phyloP scores from a whole-genome alignment of 345 rosid species.

The Citrus mangshanensis region DNA sequence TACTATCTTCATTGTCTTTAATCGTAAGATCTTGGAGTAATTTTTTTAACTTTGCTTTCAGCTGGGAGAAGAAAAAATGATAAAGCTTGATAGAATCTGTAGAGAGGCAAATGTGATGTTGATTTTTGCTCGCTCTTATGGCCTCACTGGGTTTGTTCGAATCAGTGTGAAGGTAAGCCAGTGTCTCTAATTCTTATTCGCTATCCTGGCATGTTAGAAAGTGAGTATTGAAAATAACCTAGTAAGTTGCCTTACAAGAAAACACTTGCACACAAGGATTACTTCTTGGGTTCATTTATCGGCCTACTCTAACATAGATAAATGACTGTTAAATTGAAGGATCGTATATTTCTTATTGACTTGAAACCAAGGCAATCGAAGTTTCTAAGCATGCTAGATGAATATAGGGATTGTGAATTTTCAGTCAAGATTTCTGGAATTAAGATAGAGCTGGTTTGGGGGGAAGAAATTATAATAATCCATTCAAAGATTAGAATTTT shows the following conservation, averaged over 20 bases:
- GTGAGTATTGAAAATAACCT: background rate
- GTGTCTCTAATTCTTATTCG: background rate
- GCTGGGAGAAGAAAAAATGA: slow-evolving; percentile 83
- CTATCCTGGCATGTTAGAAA: background rate
- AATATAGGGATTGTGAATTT: background rate
- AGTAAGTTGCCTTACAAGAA: background rate
- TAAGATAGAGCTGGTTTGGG: background rate
- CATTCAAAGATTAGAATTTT: background rate
- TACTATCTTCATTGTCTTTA: background rate
- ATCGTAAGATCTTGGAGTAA: slow-evolving; percentile 9
- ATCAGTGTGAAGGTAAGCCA: slow-evolving; percentile 75
- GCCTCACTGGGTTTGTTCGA: slow-evolving; percentile 87
- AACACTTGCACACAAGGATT: background rate
- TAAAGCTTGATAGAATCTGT: slow-evolving; percentile 84
- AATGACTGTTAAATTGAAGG: background rate
- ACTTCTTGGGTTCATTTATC: background rate
- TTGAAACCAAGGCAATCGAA: background rate
- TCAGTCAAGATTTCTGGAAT: background rate
- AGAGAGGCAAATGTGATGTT: slow-evolving; percentile 80
- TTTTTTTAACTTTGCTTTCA: slow-evolving; percentile 35
- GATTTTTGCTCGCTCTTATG: slow-evolving; percentile 94
- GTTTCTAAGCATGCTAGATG: background rate
- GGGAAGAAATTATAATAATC: background rate
- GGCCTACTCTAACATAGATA: background rate
- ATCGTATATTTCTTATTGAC: background rate